Conservation (phyloP, 2,329 filamentous ascomycete species). For the Xylaria sp. region DNA sequence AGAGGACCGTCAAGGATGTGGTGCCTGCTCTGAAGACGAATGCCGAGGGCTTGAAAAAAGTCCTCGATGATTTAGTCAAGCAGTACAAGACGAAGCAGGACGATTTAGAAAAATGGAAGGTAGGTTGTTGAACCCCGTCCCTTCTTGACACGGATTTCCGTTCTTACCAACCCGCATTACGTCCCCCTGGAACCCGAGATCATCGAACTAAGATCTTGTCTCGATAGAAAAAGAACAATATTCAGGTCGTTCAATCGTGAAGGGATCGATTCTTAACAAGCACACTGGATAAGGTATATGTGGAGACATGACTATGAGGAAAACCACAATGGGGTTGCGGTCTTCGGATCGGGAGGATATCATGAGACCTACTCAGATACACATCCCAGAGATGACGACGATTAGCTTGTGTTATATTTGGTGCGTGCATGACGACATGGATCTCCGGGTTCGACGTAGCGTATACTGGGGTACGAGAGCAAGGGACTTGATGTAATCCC, state of each 20-base stretch:
- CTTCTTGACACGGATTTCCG: slow-evolving; percentile 26
- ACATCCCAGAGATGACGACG: slow-evolving; percentile 25
- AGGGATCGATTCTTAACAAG: no score
- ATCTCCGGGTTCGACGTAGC: slow-evolving; percentile 41
- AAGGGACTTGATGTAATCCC: slow-evolving; percentile 45
- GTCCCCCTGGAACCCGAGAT: slow-evolving; percentile 20
- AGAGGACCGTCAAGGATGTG: slow-evolving; percentile 93
- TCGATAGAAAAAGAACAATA: slow-evolving; percentile 85
- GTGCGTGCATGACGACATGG: slow-evolving; percentile 41
- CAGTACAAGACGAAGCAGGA: slow-evolving; percentile 96
- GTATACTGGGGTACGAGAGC: slow-evolving; percentile 40
- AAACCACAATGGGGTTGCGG: slow-evolving; percentile 22
- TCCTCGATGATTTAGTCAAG: slow-evolving; percentile 93
- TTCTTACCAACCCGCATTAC: slow-evolving; percentile 30
- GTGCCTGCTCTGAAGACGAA: slow-evolving; percentile 92
- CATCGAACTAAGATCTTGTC: slow-evolving; percentile 39
- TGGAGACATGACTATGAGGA: slow-evolving; percentile 31
- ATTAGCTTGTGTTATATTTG: slow-evolving; percentile 28
- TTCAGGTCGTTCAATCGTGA: slow-evolving; percentile 85
- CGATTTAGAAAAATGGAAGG: slow-evolving; percentile 99
- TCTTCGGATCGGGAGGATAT: slow-evolving; percentile 25
- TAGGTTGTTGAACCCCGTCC: slow-evolving; percentile 52
- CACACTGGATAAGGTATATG: slow-evolving; percentile 25
- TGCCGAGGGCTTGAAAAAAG: slow-evolving; percentile 91
- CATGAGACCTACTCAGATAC: slow-evolving; percentile 25